Base-by-base conservation (phyloP, 306 rosid species). In the Abrus pulchellus region DNA sequence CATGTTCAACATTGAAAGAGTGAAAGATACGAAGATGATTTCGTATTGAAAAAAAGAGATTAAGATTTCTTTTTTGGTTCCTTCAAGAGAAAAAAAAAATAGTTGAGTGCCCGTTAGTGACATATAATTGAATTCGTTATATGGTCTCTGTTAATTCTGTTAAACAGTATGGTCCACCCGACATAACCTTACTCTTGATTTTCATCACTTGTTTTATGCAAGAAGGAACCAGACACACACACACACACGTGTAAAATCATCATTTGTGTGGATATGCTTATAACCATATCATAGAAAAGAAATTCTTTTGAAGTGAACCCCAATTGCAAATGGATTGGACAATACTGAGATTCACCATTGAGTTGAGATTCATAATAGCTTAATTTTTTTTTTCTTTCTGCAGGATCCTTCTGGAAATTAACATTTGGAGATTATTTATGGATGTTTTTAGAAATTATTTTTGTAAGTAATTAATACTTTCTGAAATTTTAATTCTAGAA, bases 121-220 rank as follows among this genome's bases (percentile, higher is more conserved):
- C 14, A 68, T 62, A 65, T 67, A 43, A 80, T 50, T 5, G 44
- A 40, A 74, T 73, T 11, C 6, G 79, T 52, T 80, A 47, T 5
- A 32, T 7, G 2, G 79, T 75, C 76, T 75, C 44, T 68, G 74
- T 69, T 13, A 20, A 43, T 82, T 82, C 74, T 69, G 82, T 61
- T 82, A 82, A 61, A 69, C 29, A 2, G 32, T n/a, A 1, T 30
- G 72, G 85, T 41, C 78, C 74, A 61, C 62, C 6, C n/a, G 28
- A 40, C 67, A 60, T 10, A 40, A 68, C 49, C 9, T 65, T 57
- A 33, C 30, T 49, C 57, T 12, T 32, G 5, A 53, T 5, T 52
- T 54, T 66, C 41, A 20, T 66, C 41, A 20, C 7, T 33, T 48
- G 4, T 62, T 44, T 30, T 9, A 28, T 1, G 61, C 6, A 33